Evolutionary conservation across 768 basidiomycete species (phyloP).

Genomic region (Russula compacta): DNA sequence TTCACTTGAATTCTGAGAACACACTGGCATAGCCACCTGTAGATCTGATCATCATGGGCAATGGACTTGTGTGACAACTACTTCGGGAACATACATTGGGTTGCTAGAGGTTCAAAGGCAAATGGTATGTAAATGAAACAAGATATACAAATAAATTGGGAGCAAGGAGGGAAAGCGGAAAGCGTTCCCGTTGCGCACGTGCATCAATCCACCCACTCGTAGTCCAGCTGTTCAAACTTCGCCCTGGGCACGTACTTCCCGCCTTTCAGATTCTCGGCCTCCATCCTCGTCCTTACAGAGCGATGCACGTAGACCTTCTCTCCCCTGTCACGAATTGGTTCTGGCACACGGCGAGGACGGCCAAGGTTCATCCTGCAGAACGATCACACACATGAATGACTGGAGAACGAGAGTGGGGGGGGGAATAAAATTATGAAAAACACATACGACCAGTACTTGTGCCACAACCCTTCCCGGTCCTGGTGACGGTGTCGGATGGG

Average conservation of each 20-base stretch:
- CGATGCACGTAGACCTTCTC: conserved; percentile 2
- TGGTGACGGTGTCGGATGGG: conserved; percentile 18
- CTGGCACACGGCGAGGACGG: background rate
- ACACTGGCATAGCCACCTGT: too few species aligned
- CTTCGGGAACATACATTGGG: too few species aligned
- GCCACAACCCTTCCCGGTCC: background rate
- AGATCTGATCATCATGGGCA: too few species aligned
- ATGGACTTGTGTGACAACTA: too few species aligned
- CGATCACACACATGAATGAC: background rate
- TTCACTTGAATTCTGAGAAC: too few species aligned
- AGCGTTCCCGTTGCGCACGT: too few species aligned
- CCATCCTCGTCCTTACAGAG: conserved; percentile 6
- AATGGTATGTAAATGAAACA: too few species aligned
- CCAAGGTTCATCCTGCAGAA: conserved; percentile 1
- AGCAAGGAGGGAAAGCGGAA: background rate
- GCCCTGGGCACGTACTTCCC: conserved; percentile 27
- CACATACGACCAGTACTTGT: background rate
- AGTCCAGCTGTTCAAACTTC: conserved; percentile 17
- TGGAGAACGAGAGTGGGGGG: too few species aligned
- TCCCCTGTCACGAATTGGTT: background rate
- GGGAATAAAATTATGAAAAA: too few species aligned
- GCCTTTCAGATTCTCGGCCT: conserved; percentile 20
- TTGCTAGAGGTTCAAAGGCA: too few species aligned
- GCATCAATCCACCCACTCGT: conserved; percentile 22
- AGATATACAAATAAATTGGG: background rate